Evolutionary conservation across 1,284 basidiomycete species (phyloP), one percentile per base, ranked within the genome.

Genomic region (Pseudozyma flocculosa): DNA sequence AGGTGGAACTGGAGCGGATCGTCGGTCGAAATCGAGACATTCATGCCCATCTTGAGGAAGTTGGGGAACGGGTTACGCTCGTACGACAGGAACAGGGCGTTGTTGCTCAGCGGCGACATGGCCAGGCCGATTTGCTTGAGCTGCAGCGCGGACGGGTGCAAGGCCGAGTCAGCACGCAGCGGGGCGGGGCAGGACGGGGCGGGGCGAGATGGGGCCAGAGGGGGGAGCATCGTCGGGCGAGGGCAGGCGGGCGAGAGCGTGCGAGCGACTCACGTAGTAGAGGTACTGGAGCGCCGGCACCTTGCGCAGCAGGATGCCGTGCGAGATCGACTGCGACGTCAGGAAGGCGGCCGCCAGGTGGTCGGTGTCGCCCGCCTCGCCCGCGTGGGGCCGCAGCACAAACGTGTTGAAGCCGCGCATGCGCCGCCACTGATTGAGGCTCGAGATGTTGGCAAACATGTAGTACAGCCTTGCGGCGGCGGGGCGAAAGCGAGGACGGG

Each of bases 41-140:
- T 97, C 73, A 99, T 82, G 21, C 95, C 95, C 1, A 88, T 87
- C 76, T 92, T 89, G 85, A 98, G 96, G 80, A 95, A 99, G 72
- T 93, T 90, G 8, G 93, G 93, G 56, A 98, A 85, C 0, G 95
- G 95, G 75, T 99, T 98, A 44, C 95, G 84, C 80, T 99, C 95
- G 76, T 97, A 98, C 5, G 90, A 89, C 72, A 98, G 82, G 82
- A 98, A 98, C 38, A 99, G 82, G 1, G 95, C 93, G 70, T 99
- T 99, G 80, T 99, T 99, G 78, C 89, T 92, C 40, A 99, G 81
- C 0, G 95, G 95, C 72, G 90, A 93, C 95, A 98, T 99, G 7
- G 95, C 94, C 18, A 99, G 41, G 5, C 71, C 72, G 43, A 74
- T 56, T 54, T 72, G 70, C 50, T 78, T 78, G 39, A 76, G 72